Percentiles rank a stretch among this genome's conserved stretches.
phyloP scores from a whole-genome alignment of 1,284 basidiomycete species.

The Ceratobasidium sp. region DNA sequence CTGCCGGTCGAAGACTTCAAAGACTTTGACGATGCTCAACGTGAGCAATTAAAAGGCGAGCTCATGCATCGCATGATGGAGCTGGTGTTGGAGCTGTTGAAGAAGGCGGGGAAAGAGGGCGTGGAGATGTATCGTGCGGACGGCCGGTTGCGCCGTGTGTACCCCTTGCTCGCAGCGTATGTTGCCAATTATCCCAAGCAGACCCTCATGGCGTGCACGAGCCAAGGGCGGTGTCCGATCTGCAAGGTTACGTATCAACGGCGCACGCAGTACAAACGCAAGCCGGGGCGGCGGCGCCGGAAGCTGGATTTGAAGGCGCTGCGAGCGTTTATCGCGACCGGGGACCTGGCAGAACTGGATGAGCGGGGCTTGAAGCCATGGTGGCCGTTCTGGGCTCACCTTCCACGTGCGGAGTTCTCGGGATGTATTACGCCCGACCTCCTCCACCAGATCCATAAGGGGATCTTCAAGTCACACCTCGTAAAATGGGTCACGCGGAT shows the following conservation, averaged over 20 bases:
- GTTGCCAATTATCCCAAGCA: conserved; percentile 45
- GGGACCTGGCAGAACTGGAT: background rate
- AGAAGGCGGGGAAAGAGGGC: background rate
- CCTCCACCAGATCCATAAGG: conserved; percentile 43
- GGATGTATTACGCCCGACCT: conserved; percentile 39
- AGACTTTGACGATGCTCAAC: background rate
- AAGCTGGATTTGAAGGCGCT: background rate
- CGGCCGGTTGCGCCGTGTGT: conserved; percentile 24
- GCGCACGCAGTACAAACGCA: background rate
- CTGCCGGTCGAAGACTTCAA: conserved; percentile 32
- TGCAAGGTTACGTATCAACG: background rate
- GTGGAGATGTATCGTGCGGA: conserved; percentile 38
- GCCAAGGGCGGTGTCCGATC: conserved; percentile 2
- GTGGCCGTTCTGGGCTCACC: conserved; percentile 33
- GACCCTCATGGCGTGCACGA: conserved; percentile 29
- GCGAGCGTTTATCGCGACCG: background rate
- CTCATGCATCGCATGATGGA: conserved; percentile 43
- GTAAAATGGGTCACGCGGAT: conserved; percentile 9
- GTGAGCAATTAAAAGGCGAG: background rate
- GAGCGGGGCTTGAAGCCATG: background rate
- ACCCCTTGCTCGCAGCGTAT: conserved; percentile 37
- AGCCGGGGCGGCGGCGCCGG: background rate
- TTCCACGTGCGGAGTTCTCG: conserved; percentile 31
- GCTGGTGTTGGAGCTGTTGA: conserved; percentile 33
- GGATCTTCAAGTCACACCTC: conserved; percentile 42